These are phyloP conservation scores for Chimonanthus salicifolius DNA, from an alignment of 164 flowering plant genomes.

Conservation along the genomic window DNA sequence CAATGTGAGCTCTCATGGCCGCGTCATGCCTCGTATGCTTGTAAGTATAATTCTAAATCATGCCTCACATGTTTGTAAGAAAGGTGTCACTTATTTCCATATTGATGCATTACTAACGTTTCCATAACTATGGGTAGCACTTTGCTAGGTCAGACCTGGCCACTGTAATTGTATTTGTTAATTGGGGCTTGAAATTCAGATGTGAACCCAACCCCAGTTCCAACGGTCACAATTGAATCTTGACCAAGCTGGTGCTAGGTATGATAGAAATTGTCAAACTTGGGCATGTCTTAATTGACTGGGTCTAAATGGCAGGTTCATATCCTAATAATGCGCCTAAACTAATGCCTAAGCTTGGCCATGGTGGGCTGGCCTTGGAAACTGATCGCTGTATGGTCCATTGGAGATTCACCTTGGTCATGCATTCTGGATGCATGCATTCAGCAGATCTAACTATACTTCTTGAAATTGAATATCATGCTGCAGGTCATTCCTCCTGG, in stretches of 20 bases:
- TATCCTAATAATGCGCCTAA: too few relatives aligned
- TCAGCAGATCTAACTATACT: too few relatives aligned
- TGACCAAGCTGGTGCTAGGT: too few relatives aligned
- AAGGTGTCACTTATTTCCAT: background rate
- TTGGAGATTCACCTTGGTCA: too few relatives aligned
- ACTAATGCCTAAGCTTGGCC: too few relatives aligned
- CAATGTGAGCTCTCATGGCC: slow-evolving; percentile 92
- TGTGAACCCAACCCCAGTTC: background rate
- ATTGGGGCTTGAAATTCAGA: background rate
- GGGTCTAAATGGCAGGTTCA: too few relatives aligned
- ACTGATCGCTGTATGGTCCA: too few relatives aligned
- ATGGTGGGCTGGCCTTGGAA: too few relatives aligned
- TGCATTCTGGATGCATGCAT: too few relatives aligned
- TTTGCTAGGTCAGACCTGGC: background rate
- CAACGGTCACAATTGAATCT: background rate
- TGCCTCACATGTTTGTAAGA: background rate
- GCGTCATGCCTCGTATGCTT: slow-evolving; percentile 98
- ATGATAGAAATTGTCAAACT: too few relatives aligned
- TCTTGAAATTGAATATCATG: background rate
- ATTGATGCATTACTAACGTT: background rate
- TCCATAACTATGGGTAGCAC: background rate
- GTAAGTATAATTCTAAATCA: slow-evolving; percentile 47
- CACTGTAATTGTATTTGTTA: background rate
- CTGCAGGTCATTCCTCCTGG: slow-evolving; percentile 93
- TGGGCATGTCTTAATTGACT: too few relatives aligned